Evolutionary conservation across 768 basidiomycete genomes (phyloP).

Genomic region (Neoboletus magnificus): DNA sequence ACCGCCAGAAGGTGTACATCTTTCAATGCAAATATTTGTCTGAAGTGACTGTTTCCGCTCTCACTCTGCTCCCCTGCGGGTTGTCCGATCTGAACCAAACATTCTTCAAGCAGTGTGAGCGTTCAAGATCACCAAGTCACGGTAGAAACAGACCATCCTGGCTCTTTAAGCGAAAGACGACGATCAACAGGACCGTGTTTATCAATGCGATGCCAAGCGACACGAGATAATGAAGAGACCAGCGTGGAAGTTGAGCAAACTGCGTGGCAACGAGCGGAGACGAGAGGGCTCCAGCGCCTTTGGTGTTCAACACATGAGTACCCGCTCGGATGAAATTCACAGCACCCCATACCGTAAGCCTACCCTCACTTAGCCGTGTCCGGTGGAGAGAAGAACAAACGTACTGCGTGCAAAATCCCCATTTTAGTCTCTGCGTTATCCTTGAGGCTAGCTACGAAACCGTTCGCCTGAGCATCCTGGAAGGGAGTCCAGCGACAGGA

Average conservation of each 20-base stretch:
- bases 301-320: slow-evolving; percentile 3
- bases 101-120: slow-evolving; percentile 41
- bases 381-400: slow-evolving; percentile 28
- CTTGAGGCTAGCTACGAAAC: slow-evolving; percentile 41
- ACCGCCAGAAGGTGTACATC: slow-evolving; percentile 61
- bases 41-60: slow-evolving; percentile 38
- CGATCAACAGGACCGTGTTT: slow-evolving; percentile 50
- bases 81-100: slow-evolving; percentile 53
- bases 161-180: slow-evolving; percentile 63
- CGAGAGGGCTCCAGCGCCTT: slow-evolving; percentile 63
- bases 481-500: not conserved
- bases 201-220: slow-evolving; percentile 64
- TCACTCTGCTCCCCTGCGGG: slow-evolving; percentile 34
- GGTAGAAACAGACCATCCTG: slow-evolving; percentile 57
- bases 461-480: slow-evolving; percentile 49
- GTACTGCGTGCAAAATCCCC: slow-evolving; percentile 38
- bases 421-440: slow-evolving; percentile 39
- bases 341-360: slow-evolving; percentile 32
- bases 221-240: slow-evolving; percentile 77
- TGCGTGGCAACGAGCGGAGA: slow-evolving; percentile 80
- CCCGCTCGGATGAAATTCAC: not conserved
- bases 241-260: slow-evolving; percentile 59
- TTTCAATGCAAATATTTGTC: slow-evolving; percentile 49
- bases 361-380: slow-evolving; percentile 1
- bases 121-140: not conserved